Evolutionary conservation across 2,329 filamentous ascomycete species (phyloP).

Genomic region (Exophiala xenobiotica): DNA sequence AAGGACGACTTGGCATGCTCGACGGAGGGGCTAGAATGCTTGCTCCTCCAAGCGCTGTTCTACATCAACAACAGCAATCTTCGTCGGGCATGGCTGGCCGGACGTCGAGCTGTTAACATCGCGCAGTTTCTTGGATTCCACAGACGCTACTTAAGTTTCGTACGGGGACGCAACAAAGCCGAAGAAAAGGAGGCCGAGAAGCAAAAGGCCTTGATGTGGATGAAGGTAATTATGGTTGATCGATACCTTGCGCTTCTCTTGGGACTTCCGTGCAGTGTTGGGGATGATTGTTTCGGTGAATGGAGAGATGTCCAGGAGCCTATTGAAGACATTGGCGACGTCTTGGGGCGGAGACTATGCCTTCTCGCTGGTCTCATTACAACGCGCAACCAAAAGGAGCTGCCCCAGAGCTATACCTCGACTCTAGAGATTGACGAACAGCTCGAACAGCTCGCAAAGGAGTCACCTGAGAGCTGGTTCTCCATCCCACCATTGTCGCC

Average conservation of each 20-base stretch:
- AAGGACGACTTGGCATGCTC: conserved; percentile 40
- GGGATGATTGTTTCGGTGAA: conserved; percentile 22
- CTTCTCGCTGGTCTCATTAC: conserved; percentile 48
- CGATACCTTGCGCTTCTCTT: conserved; percentile 42
- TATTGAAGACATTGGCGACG: conserved; percentile 1
- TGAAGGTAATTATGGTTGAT: conserved; percentile 40
- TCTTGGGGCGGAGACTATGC: conserved; percentile 26
- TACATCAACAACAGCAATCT: conserved; percentile 42
- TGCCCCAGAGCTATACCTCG: conserved; percentile 36
- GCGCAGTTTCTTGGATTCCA: conserved; percentile 47
- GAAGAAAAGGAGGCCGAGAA: not conserved
- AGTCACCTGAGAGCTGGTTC: conserved; percentile 53
- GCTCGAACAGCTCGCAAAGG: conserved; percentile 44
- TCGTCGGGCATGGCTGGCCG: conserved; percentile 40
- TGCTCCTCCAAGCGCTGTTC: conserved; percentile 44
- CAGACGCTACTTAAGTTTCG: conserved; percentile 1
- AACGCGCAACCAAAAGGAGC: conserved; percentile 45
- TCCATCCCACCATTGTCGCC: conserved; percentile 31
- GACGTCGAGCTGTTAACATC: conserved; percentile 40
- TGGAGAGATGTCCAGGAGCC: not conserved
- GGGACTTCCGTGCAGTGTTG: conserved; percentile 38
- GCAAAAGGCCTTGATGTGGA: conserved; percentile 39
- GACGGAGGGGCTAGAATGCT: conserved; percentile 44
- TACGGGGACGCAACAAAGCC: conserved; percentile 30
- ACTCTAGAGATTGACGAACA: conserved; percentile 38